Conservation (phyloP, 2,329 filamentous ascomycete genomes). For the Orbilia quercus region DNA sequence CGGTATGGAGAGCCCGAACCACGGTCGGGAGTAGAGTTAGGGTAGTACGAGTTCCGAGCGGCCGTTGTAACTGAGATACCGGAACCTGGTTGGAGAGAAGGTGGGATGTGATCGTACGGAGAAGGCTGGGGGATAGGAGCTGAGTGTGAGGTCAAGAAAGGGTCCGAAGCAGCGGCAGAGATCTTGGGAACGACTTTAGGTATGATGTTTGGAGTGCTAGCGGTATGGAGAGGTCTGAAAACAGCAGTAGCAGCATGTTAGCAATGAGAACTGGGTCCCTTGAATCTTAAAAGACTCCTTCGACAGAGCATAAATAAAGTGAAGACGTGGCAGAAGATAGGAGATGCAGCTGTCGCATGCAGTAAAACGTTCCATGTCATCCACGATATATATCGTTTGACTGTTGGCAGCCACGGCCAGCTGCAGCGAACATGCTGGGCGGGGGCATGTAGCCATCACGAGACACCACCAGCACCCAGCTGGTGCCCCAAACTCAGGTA, state of each 20-base stretch:
- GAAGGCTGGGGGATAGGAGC: constrained; percentile 24
- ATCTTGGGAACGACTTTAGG: constrained; percentile 41
- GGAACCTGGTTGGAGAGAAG: constrained; percentile 39
- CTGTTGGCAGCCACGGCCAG: constrained; percentile 28
- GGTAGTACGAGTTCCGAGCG: constrained; percentile 12
- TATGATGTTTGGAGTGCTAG: constrained; percentile 38
- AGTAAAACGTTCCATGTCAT: constrained; percentile 15
- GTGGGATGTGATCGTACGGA: constrained; percentile 33
- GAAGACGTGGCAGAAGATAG: constrained; percentile 28
- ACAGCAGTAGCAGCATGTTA: constrained; percentile 27
- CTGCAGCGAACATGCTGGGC: constrained; percentile 25
- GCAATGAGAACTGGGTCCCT: constrained; percentile 19
- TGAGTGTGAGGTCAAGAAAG: constrained; percentile 31
- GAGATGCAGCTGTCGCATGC: background rate
- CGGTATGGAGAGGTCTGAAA: constrained; percentile 2
- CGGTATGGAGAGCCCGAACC: constrained; percentile 16
- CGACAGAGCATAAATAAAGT: constrained; percentile 24
- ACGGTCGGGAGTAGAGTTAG: constrained; percentile 23
- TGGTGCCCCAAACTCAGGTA: background rate
- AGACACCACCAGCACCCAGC: constrained; percentile 29
- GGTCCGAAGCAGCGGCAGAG: constrained; percentile 9
- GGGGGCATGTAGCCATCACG: constrained; percentile 39
- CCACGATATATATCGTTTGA: background rate
- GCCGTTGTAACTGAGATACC: constrained; percentile 12
- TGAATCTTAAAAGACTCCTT: constrained; percentile 11